Evolutionary conservation across 2,329 filamentous ascomycete species (phyloP).

Genomic region (Rosellinia necatrix): DNA sequence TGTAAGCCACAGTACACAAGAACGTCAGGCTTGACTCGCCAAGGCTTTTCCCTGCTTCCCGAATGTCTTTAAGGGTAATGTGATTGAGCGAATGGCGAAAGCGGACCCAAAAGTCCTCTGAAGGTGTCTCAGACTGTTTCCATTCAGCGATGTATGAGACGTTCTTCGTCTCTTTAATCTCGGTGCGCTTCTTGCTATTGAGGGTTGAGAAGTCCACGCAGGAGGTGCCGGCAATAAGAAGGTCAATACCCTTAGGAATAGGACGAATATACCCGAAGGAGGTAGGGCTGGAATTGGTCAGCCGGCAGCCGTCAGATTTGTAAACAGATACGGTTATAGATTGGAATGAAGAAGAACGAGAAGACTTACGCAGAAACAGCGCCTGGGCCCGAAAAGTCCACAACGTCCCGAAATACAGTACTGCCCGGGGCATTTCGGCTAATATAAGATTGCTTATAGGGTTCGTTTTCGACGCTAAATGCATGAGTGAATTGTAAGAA

Average conservation of each 20-base stretch:
- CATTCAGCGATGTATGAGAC: not conserved
- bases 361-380: slow-evolving; percentile 50
- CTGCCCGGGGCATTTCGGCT: slow-evolving; percentile 59
- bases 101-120: slow-evolving; percentile 21
- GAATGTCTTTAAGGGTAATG: slow-evolving; percentile 48
- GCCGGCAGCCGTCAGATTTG: not conserved
- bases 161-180: too few species aligned
- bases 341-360: not conserved
- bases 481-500: slow-evolving; percentile 56
- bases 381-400: slow-evolving; percentile 53
- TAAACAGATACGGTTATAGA: not conserved
- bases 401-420: slow-evolving; percentile 63
- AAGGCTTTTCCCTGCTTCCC: slow-evolving; percentile 58
- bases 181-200: slow-evolving; percentile 60
- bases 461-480: slow-evolving; percentile 67
- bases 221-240: slow-evolving; percentile 74
- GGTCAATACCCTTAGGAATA: slow-evolving; percentile 63
- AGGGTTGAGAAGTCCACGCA: slow-evolving; percentile 76
- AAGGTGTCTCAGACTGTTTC: slow-evolving; percentile 5
- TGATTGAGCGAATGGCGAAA: slow-evolving; percentile 12
- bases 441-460: slow-evolving; percentile 68
- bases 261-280: slow-evolving; percentile 64
- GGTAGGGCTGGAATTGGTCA: slow-evolving; percentile 51
- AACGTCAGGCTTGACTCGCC: slow-evolving; percentile 72
- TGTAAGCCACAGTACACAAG: slow-evolving; percentile 62